Percentiles rank a stretch among this genome's conserved stretches.
These are phyloP conservation scores for Cucurbita argyrosperma DNA, from an alignment of 306 rosid genomes.

Conservation along the genomic window DNA sequence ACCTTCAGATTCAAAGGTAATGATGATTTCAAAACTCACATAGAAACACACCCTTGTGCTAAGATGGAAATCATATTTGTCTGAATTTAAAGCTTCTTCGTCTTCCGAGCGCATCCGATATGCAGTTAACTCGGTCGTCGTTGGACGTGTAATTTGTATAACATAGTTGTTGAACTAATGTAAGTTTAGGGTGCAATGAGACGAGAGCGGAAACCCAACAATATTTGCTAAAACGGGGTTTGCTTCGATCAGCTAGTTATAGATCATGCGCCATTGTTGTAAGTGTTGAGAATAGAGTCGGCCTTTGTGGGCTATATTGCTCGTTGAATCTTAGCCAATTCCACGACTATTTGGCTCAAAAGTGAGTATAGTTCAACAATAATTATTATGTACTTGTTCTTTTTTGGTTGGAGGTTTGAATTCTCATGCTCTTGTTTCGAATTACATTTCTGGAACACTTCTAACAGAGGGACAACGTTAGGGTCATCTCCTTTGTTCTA, in stretches of 20 bases:
- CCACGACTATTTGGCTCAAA: not conserved
- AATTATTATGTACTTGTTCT: too few species aligned
- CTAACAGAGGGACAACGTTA: too few species aligned
- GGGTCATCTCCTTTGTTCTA: too few species aligned
- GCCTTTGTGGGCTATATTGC: not conserved
- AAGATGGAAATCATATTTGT: slow-evolving; percentile 79
- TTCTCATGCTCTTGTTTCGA: too few species aligned
- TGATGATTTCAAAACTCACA: slow-evolving; percentile 35
- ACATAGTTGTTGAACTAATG: not conserved
- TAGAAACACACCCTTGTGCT: slow-evolving; percentile 67
- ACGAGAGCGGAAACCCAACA: not conserved
- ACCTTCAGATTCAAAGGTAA: slow-evolving; percentile 50
- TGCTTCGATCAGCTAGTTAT: not conserved
- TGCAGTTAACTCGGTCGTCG: not conserved
- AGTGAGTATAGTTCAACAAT: too few species aligned
- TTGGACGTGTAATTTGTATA: not conserved
- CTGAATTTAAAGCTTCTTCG: slow-evolving; percentile 9
- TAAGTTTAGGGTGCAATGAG: slow-evolving; percentile 4
- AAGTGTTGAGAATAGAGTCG: not conserved
- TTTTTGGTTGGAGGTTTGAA: too few species aligned
- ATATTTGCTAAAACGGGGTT: not conserved
- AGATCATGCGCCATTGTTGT: not conserved
- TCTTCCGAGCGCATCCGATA: not conserved
- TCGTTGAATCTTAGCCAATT: not conserved
- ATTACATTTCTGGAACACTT: too few species aligned